These are phyloP conservation scores for Haplosporangium sp. DNA, from an alignment of 371 early-diverging fungal species.

Conservation along the genomic window DNA sequence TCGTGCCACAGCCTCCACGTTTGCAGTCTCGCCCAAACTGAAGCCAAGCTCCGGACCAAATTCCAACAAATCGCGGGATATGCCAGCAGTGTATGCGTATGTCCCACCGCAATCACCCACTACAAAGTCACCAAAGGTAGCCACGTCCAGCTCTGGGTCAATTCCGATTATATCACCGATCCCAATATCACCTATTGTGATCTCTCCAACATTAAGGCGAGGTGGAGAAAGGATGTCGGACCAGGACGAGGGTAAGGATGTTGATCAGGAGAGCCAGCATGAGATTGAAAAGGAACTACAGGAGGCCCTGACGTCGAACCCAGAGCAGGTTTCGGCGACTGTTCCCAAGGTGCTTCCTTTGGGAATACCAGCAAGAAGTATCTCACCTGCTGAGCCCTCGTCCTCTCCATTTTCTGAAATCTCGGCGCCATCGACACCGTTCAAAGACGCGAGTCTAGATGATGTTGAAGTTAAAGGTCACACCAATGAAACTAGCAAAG, in stretches of 20 bases:
- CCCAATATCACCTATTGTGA: slow-evolving; percentile 16
- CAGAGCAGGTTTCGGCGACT: no score
- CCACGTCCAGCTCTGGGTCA: background rate
- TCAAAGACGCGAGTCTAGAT: background rate
- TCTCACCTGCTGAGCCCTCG: slow-evolving; percentile 33
- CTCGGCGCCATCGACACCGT: slow-evolving; percentile 38
- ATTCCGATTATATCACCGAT: slow-evolving; percentile 24
- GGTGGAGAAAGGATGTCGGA: slow-evolving; percentile 6
- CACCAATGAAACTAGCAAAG: background rate
- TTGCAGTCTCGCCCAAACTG: slow-evolving; percentile 33
- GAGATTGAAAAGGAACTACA: slow-evolving; percentile 40
- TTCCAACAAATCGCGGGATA: background rate
- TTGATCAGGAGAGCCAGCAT: slow-evolving; percentile 25
- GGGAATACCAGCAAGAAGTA: slow-evolving; percentile 22
- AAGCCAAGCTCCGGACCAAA: background rate
- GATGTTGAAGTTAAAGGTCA: slow-evolving; percentile 7
- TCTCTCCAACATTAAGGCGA: slow-evolving; percentile 37
- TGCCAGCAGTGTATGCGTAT: slow-evolving; percentile 8
- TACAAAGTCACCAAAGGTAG: background rate
- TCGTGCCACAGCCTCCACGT: slow-evolving; percentile 50
- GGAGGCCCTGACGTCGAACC: slow-evolving; percentile 14
- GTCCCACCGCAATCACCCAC: slow-evolving; percentile 12
- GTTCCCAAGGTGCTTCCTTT: background rate
- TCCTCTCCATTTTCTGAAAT: slow-evolving; percentile 47
- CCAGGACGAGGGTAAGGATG: background rate